Percentiles rank a stretch among this genome's conserved stretches.
These are phyloP conservation scores for Tolypocladium tundrense DNA, from an alignment of 2,329 filamentous ascomycete species.

Conservation along the genomic window DNA sequence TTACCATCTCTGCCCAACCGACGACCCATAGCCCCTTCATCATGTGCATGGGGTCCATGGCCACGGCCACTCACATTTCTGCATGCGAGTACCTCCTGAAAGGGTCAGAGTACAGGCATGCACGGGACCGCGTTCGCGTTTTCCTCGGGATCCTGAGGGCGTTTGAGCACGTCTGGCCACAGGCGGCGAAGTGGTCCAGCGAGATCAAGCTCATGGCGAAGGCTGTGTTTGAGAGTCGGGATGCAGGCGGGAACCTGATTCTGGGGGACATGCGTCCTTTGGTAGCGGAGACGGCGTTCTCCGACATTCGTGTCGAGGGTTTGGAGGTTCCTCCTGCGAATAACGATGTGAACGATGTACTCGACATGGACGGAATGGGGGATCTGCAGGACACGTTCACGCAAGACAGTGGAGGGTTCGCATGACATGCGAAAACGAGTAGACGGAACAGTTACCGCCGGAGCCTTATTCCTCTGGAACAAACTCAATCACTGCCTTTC, in stretches of 20 bases:
- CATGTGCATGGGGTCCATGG: slow-evolving; percentile 11
- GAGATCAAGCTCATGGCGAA: slow-evolving; percentile 9
- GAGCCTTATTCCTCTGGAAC: neutral
- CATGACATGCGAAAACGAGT: neutral
- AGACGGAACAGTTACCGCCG: neutral
- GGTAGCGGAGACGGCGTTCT: neutral
- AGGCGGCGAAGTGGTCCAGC: slow-evolving; percentile 5
- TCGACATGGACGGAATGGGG: neutral
- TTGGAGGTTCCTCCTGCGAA: neutral
- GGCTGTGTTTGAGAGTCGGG: slow-evolving; percentile 1
- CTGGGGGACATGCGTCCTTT: neutral
- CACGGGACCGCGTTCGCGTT: slow-evolving; percentile 7
- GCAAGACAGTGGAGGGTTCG: neutral
- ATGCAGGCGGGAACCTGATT: neutral
- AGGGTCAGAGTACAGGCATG: slow-evolving; percentile 1
- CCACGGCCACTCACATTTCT: slow-evolving; percentile 8
- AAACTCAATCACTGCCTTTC: slow-evolving; percentile 19
- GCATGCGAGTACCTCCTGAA: slow-evolving; percentile 6
- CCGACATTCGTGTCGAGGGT: neutral
- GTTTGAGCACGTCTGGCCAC: slow-evolving; percentile 8
- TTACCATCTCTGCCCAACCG: slow-evolving; percentile 5
- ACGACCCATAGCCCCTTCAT: slow-evolving; percentile 8
- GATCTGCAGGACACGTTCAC: neutral
- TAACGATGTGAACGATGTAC: neutral
- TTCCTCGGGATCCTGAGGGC: slow-evolving; percentile 8